Evolutionary conservation across 805 yeast species (phyloP), one percentile per base, ranked within the genome.

Genomic region (Scheffersomyces stipitis): DNA sequence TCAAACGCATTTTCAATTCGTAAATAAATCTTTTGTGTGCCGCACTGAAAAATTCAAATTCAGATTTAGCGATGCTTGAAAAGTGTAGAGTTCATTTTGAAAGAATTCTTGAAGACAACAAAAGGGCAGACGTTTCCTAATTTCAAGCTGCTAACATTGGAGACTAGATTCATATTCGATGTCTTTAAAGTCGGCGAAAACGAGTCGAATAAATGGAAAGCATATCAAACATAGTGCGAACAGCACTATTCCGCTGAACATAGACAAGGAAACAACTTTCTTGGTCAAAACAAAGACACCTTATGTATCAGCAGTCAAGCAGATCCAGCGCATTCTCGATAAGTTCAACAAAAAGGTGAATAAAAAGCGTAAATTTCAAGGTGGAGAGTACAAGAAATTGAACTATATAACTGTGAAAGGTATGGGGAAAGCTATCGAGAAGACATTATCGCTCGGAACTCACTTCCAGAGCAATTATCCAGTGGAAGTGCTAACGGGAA

Each of bases 211-310:
- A 12, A 46, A 55, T 28, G 73, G 66, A 14, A 69, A 55, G 31
- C 63, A 64, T 5, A 68, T 77, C 33, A 80, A 75, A 51, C 86
- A 82, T 51, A 66, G 78, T 12, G 75, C 84, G 3, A 75, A 78
- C 12, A 58, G 66, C 10, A 46, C 51, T 15, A 62, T 74, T 53
- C 56, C 69, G 34, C 50, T 47, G 42, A 61, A 66, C 47, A 62
- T 71, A 16, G 73, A 76, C 41, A 41, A 67, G 28, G 70, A 73
- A 15, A 68, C 78, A 0, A 69, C 75, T 2, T 60, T 85, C 8
- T 74, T 76, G 40, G 67, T 88, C 26, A 83, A 85, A 45, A 59
- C 82, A 1, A 56, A 60, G 1, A 83, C 95, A 3, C 93, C 96
- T 2, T 85, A 71, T 49, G 70, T 86, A 9, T 76, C 91, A 8